These are phyloP conservation scores for Leccinum disarticulatum DNA, from an alignment of 768 basidiomycete species.

Conservation along the genomic window DNA sequence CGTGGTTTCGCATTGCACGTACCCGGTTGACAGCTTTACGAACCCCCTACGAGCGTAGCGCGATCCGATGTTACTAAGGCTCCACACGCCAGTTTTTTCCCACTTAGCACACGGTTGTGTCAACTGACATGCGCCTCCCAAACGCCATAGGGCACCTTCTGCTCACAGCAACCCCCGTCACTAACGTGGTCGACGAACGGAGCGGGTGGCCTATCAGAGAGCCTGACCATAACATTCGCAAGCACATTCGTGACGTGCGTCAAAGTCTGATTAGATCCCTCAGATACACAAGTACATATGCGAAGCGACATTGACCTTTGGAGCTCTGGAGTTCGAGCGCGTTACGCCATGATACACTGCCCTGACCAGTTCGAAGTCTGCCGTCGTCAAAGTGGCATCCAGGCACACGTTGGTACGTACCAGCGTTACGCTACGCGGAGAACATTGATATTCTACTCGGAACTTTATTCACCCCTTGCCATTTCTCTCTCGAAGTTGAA, in stretches of 20 bases:
- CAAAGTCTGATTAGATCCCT: neutral
- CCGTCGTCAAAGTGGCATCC: constrained; percentile 5
- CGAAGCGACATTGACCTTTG: neutral
- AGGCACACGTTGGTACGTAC: constrained; percentile 6
- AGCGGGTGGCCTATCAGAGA: neutral
- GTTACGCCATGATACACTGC: neutral
- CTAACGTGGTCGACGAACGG: neutral
- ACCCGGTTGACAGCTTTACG: constrained; percentile 11
- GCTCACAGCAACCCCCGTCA: constrained; percentile 1
- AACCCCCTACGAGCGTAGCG: constrained; percentile 1
- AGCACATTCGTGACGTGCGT: neutral
- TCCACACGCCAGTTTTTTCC: constrained; percentile 5
- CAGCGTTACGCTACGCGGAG: constrained; percentile 14
- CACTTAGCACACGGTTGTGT: constrained; percentile 5
- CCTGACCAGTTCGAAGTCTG: neutral
- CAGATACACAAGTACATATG: neutral
- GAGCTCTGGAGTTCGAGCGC: neutral
- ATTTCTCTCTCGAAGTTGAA: neutral
- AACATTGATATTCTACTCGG: constrained; percentile 8
- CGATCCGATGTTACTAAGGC: neutral
- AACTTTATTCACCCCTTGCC: constrained; percentile 14
- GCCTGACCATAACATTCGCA: neutral
- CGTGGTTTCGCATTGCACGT: neutral
- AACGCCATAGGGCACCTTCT: neutral
- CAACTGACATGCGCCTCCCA: constrained; percentile 1